Conservation (phyloP, 345 rosid species). For the Gossypium thurberi region DNA sequence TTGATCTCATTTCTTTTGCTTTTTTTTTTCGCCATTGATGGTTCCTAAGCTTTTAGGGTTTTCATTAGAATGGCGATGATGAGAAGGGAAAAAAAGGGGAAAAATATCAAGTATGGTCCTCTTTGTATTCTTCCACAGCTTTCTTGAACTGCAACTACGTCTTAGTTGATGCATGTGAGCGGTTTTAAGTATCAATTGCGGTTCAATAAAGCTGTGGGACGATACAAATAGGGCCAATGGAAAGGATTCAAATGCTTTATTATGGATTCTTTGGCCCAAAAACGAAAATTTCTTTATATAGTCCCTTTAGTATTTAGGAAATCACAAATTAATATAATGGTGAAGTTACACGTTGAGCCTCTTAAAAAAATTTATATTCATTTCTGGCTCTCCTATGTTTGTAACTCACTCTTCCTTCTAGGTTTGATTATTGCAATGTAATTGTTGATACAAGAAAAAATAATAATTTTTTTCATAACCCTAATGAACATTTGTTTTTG, state of each 20-base stretch:
- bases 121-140: slow-evolving; percentile 98
- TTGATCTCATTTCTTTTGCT: background rate
- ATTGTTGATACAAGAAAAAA: too few species aligned
- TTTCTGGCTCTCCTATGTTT: too few species aligned
- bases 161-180: background rate
- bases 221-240: slow-evolving; percentile 53
- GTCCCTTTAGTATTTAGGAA: too few species aligned
- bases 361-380: too few species aligned
- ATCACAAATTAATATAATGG: background rate
- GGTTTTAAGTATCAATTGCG: slow-evolving; percentile 16
- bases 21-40: background rate
- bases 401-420: too few species aligned
- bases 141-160: slow-evolving; percentile 86
- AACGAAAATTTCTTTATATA: too few species aligned
- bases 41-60: slow-evolving; percentile 12
- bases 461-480: background rate
- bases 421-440: too few species aligned
- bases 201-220: slow-evolving; percentile 99
- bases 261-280: background rate
- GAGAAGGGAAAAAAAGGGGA: background rate
- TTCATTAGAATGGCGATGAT: background rate
- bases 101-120: slow-evolving; percentile 35
- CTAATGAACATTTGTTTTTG: background rate
- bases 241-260: background rate
- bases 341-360: too few species aligned